Evolutionary conservation across 1,284 basidiomycete species (phyloP).

Genomic region (Vanrija sp.): DNA sequence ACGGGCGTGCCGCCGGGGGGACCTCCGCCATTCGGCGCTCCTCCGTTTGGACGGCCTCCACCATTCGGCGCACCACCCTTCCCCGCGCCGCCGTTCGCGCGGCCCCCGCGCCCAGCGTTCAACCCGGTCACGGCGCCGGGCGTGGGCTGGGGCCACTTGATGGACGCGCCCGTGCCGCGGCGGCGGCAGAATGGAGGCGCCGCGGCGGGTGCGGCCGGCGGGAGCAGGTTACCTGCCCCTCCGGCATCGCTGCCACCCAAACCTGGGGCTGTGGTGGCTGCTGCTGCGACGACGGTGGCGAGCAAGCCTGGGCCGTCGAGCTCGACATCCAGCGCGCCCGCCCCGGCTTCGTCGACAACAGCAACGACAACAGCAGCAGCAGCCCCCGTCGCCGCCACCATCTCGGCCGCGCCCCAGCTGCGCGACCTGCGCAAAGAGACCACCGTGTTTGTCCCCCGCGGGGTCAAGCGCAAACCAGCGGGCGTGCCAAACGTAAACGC

Average conservation of each 20-base stretch:
- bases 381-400: conserved; percentile 44
- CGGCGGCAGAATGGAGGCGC: too few species aligned
- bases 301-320: not conserved
- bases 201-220: not conserved
- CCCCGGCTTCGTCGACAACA: too few species aligned
- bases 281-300: too few species aligned
- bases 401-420: conserved; percentile 75
- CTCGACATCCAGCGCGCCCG: too few species aligned
- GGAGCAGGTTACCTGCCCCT: not conserved
- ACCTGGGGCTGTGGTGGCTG: not conserved
- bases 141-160: too few species aligned
- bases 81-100: not conserved
- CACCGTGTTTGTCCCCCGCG: conserved; percentile 74
- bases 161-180: too few species aligned
- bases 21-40: not conserved
- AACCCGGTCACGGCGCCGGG: too few species aligned
- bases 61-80: conserved; percentile 7
- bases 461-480: conserved; percentile 33
- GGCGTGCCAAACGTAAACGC: conserved; percentile 31
- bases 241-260: conserved; percentile 38
- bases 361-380: conserved; percentile 2
- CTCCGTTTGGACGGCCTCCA: not conserved
- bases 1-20: not conserved
- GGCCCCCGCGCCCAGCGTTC: too few species aligned
- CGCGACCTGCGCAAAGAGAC: conserved; percentile 89